A percentile compares a stretch with the other conserved stretches of the same genome.
These are phyloP conservation scores for Bryoerythrophyllum caledonicum DNA, from an alignment of 225 moss, liverwort and hornwort genomes.

Conservation along the genomic window DNA sequence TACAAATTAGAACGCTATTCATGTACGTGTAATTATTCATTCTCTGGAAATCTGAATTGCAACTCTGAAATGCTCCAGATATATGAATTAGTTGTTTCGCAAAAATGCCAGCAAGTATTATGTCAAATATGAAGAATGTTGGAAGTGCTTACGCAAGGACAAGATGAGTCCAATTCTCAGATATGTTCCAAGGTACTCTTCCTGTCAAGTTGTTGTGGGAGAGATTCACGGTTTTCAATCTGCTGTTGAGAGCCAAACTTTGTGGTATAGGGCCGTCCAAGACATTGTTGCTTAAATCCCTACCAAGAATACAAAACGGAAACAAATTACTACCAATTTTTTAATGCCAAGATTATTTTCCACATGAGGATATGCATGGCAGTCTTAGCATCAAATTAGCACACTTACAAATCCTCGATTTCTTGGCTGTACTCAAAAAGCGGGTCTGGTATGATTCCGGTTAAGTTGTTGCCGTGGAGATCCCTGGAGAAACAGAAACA, in stretches of 20 bases:
- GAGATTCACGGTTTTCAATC: too few relatives aligned
- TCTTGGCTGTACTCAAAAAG: fast-evolving
- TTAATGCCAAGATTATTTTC: too few relatives aligned
- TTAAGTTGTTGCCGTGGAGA: constrained; percentile 21
- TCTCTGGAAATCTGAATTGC: too few relatives aligned
- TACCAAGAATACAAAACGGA: neutral
- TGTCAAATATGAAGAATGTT: too few relatives aligned
- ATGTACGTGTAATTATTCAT: too few relatives aligned
- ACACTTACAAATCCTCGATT: constrained; percentile 33
- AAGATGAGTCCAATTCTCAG: too few relatives aligned
- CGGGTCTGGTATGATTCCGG: neutral
- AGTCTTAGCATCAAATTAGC: neutral
- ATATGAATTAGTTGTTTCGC: too few relatives aligned
- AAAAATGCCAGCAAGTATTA: too few relatives aligned
- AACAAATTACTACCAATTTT: neutral
- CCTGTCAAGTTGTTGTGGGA: neutral
- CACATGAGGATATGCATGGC: neutral
- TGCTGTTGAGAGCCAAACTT: too few relatives aligned
- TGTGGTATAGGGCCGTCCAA: constrained; percentile 17
- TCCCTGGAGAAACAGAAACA: constrained; percentile 27
- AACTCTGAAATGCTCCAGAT: too few relatives aligned
- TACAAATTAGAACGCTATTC: too few relatives aligned
- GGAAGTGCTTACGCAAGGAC: too few relatives aligned
- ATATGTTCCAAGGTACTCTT: neutral
- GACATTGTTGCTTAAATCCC: constrained; percentile 23